Percentiles rank a stretch among this genome's conserved stretches.
phyloP scores from a whole-genome alignment of 1,139 yeast species.

The Candida sanyaensis region DNA sequence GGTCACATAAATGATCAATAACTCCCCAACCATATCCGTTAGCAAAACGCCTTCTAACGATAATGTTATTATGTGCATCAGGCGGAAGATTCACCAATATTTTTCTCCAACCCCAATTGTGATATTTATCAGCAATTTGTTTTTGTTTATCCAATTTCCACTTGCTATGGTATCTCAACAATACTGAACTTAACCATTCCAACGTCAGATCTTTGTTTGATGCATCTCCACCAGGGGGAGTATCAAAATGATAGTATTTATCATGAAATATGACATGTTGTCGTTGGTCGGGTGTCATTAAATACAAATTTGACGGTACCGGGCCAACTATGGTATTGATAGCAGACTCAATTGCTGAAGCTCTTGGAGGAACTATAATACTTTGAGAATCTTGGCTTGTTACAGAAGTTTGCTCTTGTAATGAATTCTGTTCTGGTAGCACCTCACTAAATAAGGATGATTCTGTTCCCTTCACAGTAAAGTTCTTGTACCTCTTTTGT shows the following conservation, averaged over 20 bases:
- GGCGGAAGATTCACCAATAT: conserved; percentile 84
- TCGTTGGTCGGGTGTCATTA: conserved; percentile 44
- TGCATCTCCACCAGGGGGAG: conserved; percentile 49
- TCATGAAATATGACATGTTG: conserved; percentile 75
- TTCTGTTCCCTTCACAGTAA: conserved; percentile 29
- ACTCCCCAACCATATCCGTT: conserved; percentile 98
- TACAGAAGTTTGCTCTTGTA: background rate
- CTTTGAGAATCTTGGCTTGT: conserved; percentile 11
- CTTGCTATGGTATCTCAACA: conserved; percentile 21
- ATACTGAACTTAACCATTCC: conserved; percentile 9
- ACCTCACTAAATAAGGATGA: conserved; percentile 12
- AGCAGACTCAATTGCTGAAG: conserved; percentile 48
- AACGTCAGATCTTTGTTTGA: conserved; percentile 11
- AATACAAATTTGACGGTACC: conserved; percentile 36
- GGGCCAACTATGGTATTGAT: conserved; percentile 45
- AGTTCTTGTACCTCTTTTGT: conserved; percentile 25
- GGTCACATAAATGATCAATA: conserved; percentile 47
- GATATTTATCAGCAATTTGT: conserved; percentile 85
- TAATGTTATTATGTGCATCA: conserved; percentile 93
- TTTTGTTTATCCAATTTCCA: conserved; percentile 61
- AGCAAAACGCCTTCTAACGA: conserved; percentile 84
- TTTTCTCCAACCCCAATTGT: conserved; percentile 83
- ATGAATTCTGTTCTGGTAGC: conserved; percentile 10
- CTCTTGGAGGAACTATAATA: conserved; percentile 42
- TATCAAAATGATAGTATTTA: conserved; percentile 63